Percentiles rank a stretch among this genome's conserved stretches.
phyloP scores from a whole-genome alignment of 495 filamentous ascomycete genomes.

The Achaetomiella virescens region DNA sequence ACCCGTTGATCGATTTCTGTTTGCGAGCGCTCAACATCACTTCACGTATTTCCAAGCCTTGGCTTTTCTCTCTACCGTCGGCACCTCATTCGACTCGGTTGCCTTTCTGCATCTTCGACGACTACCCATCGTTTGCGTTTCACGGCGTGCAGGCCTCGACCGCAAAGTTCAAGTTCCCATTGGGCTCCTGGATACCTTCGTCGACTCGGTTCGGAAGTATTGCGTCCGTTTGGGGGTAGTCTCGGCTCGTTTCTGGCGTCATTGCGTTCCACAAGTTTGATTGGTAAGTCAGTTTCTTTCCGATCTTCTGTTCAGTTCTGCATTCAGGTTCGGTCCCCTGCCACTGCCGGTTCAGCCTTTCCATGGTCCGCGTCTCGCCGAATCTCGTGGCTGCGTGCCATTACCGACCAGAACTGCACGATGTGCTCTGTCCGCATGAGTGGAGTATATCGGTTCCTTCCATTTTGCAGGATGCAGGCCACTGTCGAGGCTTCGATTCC shows the following conservation, averaged over 20 bases:
- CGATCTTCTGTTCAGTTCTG: too few relatives aligned
- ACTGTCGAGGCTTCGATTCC: too few relatives aligned
- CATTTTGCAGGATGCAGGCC: too few relatives aligned
- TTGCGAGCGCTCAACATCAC: neutral
- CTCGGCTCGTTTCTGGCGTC: constrained; percentile 14
- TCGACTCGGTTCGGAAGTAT: constrained; percentile 11
- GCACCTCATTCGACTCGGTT: neutral
- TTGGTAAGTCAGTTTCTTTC: constrained; percentile 9
- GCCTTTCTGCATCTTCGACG: constrained; percentile 17
- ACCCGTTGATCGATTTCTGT: neutral
- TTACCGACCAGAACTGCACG: too few relatives aligned
- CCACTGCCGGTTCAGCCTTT: too few relatives aligned
- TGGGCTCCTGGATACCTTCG: constrained; percentile 25
- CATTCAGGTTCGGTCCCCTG: too few relatives aligned
- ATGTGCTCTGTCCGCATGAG: too few relatives aligned
- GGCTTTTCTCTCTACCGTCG: constrained; percentile 12
- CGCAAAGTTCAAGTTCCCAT: constrained; percentile 15
- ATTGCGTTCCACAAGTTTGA: constrained; percentile 12
- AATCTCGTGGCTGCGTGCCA: too few relatives aligned
- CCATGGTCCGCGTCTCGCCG: too few relatives aligned
- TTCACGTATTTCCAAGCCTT: constrained; percentile 12
- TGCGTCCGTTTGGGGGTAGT: constrained; percentile 12
- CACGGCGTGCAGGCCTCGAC: constrained; percentile 23
- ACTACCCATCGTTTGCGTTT: constrained; percentile 23
- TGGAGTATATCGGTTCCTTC: too few relatives aligned